A percentile compares a stretch with the other conserved stretches of the same genome.
These are phyloP conservation scores for Pseudogymnoascus destructans DNA, from an alignment of 2,329 filamentous ascomycete genomes.

Conservation along the genomic window DNA sequence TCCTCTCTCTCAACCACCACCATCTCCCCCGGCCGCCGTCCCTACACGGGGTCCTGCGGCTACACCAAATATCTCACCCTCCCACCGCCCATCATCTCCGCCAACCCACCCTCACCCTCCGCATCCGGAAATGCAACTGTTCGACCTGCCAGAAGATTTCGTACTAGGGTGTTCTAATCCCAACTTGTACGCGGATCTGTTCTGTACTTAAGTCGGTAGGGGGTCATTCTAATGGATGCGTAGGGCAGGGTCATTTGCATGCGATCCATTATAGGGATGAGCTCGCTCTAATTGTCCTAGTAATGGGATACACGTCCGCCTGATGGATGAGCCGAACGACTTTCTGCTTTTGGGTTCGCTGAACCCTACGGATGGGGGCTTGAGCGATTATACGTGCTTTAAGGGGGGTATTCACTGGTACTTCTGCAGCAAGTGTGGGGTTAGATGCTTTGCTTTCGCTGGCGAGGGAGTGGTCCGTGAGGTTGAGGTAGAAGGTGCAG, in stretches of 20 bases:
- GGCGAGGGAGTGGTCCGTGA: slow-evolving; percentile 25
- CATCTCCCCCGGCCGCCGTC: slow-evolving; percentile 15
- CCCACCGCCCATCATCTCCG: slow-evolving; percentile 24
- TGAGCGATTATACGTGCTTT: slow-evolving; percentile 31
- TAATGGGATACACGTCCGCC: slow-evolving; percentile 30
- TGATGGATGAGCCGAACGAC: slow-evolving; percentile 28
- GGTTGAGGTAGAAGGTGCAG: slow-evolving; percentile 13
- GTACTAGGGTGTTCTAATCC: slow-evolving; percentile 19
- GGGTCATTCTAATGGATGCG: not conserved
- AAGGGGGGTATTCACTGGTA: slow-evolving; percentile 28
- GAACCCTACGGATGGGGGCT: slow-evolving; percentile 25
- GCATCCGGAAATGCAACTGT: slow-evolving; percentile 33
- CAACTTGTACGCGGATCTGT: not conserved
- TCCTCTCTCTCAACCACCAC: not conserved
- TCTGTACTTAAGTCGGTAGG: not conserved
- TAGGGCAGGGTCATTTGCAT: not conserved
- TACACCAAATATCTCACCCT: slow-evolving; percentile 31
- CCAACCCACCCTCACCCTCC: slow-evolving; percentile 21
- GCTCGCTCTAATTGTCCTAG: not conserved
- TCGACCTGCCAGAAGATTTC: slow-evolving; percentile 36
- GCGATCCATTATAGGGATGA: not conserved
- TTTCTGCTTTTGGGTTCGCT: slow-evolving; percentile 35
- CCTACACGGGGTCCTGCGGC: slow-evolving; percentile 33
- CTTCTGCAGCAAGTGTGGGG: slow-evolving; percentile 36
- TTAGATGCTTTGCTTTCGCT: slow-evolving; percentile 31